These are phyloP conservation scores for Dichomitus squalens DNA, from an alignment of 1,284 basidiomycete species.

Conservation along the genomic window DNA sequence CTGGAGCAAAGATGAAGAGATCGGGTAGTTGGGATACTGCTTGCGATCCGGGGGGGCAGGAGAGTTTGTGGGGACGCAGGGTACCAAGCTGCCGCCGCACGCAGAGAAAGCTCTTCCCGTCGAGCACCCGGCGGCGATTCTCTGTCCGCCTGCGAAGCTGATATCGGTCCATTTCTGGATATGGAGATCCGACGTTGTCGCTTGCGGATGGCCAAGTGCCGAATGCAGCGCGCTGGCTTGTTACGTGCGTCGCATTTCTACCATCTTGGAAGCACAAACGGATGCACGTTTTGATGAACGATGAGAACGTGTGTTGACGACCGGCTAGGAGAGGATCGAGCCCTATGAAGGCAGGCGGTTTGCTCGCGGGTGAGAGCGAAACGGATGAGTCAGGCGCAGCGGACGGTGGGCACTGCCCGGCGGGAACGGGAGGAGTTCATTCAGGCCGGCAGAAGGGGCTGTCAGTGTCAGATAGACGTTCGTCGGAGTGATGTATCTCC, in stretches of 20 bases:
- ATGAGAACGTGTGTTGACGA: no score
- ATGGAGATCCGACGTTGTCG: neutral
- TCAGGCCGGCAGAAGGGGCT: neutral
- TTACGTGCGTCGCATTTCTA: no score
- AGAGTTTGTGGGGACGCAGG: neutral
- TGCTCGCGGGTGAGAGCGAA: no score
- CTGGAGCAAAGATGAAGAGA: neutral
- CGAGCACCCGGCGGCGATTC: neutral
- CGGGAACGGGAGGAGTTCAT: neutral
- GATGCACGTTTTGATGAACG: no score
- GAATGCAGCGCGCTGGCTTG: no score
- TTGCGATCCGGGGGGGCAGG: neutral
- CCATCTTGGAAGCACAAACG: no score
- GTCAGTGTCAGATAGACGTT: neutral
- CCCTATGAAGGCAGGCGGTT: no score
- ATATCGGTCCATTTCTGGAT: neutral
- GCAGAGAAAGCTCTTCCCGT: neutral
- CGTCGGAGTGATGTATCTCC: neutral
- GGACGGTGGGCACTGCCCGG: neutral
- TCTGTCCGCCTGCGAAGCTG: neutral
- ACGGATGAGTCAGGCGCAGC: neutral
- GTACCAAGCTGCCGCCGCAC: neutral
- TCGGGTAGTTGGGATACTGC: neutral
- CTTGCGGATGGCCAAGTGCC: neutral
- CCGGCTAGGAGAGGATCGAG: no score